Percentiles rank a stretch among this genome's conserved stretches.
phyloP scores from a whole-genome alignment of 345 rosid species.

The Eutrema yunnanense region DNA sequence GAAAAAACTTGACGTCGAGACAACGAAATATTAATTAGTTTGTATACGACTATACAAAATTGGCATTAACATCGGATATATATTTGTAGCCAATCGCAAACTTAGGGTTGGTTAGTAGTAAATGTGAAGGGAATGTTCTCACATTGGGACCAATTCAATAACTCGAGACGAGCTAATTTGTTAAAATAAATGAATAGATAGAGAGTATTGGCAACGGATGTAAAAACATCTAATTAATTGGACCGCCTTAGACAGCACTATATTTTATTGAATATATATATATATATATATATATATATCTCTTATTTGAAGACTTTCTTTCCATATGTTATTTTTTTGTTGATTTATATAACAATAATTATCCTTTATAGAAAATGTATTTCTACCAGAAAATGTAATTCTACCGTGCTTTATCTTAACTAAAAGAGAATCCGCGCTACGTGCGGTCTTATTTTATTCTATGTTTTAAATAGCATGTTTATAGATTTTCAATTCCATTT shows the following conservation, averaged over 20 bases:
- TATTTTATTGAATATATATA: neutral
- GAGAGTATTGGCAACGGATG: conserved; percentile 15
- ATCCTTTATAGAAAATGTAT: neutral
- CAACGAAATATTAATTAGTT: neutral
- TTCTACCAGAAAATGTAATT: neutral
- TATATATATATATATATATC: neutral
- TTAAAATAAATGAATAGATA: neutral
- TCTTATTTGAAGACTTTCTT: neutral
- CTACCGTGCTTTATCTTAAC: neutral
- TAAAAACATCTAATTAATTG: neutral
- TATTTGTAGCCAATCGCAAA: conserved; percentile 23
- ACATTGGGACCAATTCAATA: conserved; percentile 20
- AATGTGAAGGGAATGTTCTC: conserved; percentile 29
- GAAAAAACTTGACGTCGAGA: neutral
- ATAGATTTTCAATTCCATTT: too few relatives aligned
- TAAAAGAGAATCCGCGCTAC: too few relatives aligned
- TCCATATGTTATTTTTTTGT: neutral
- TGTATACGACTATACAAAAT: conserved; percentile 1
- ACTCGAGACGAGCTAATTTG: conserved; percentile 1
- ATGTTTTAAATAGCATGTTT: too few relatives aligned
- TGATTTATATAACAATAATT: neutral
- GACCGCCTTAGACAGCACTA: neutral
- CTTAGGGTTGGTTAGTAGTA: conserved; percentile 21
- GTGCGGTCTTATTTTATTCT: too few relatives aligned
- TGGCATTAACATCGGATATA: neutral